Conservation (phyloP, 1,139 yeast species). For the Geotrichum cucujoidarum region DNA sequence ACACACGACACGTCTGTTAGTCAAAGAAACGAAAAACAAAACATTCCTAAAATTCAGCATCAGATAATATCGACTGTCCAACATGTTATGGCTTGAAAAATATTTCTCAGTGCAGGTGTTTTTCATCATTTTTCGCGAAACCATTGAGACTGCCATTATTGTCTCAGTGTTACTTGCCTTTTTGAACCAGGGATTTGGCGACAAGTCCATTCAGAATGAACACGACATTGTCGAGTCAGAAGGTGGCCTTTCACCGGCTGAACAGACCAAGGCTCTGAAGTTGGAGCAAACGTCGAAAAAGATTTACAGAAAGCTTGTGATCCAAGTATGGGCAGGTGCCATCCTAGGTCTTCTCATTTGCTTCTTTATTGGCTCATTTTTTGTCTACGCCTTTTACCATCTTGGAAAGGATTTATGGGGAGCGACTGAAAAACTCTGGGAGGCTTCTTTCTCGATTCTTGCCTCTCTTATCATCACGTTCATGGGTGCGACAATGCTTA, state of each 20-base stretch:
- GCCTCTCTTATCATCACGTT: constrained; percentile 78
- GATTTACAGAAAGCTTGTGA: constrained; percentile 54
- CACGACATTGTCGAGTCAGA: constrained; percentile 6
- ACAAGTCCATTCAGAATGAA: constrained; percentile 10
- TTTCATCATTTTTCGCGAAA: constrained; percentile 82
- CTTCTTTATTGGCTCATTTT: constrained; percentile 75
- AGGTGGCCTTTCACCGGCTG: background rate
- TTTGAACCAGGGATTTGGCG: constrained; percentile 54
- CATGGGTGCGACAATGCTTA: constrained; percentile 90
- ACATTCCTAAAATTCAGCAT: no score
- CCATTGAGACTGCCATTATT: constrained; percentile 81
- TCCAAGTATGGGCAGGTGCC: constrained; percentile 82
- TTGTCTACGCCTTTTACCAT: constrained; percentile 80
- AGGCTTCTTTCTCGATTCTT: constrained; percentile 77
- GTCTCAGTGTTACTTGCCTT: constrained; percentile 82
- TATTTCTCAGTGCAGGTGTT: constrained; percentile 72
- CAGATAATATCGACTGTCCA: background rate
- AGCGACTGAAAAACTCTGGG: constrained; percentile 85
- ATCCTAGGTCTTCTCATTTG: constrained; percentile 66
- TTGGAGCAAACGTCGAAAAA: constrained; percentile 9
- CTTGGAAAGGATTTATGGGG: constrained; percentile 83
- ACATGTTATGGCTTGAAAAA: constrained; percentile 38
- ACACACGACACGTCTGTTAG: no score
- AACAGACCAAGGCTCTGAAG: background rate
- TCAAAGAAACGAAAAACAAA: no score